Conservation (phyloP, 306 rosid species). For the Cicer chorassanicum region DNA sequence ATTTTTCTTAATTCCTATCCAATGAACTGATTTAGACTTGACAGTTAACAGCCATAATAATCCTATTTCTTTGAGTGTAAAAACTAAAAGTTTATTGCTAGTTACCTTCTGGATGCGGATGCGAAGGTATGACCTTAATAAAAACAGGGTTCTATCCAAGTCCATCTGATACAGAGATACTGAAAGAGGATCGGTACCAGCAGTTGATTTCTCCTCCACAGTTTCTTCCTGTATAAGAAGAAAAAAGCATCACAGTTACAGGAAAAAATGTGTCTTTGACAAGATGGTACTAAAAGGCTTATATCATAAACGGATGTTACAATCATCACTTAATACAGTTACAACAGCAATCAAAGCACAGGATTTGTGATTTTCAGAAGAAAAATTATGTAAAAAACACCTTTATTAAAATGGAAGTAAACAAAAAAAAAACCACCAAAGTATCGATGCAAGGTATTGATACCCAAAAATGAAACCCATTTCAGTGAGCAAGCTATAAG, state of each 20-base stretch:
- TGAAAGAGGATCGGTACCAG: constrained; percentile 67
- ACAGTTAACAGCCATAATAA: constrained; percentile 11
- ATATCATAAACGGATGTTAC: no score
- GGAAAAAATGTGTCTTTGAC: neutral
- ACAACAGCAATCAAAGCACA: constrained; percentile 2
- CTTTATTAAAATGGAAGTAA: no score
- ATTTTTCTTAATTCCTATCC: neutral
- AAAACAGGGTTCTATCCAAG: constrained; percentile 83
- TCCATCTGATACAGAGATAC: constrained; percentile 96
- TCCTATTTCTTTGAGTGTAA: neutral
- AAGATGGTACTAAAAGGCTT: neutral
- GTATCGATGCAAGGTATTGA: no score
- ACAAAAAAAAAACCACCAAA: no score
- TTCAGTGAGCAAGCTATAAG: no score
- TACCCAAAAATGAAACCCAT: no score
- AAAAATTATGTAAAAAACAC: no score
- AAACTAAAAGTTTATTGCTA: constrained; percentile 18
- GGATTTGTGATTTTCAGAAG: neutral
- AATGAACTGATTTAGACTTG: constrained; percentile 2
- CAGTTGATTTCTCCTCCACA: constrained; percentile 64
- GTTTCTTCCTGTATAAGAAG: constrained; percentile 73
- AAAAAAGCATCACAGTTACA: constrained; percentile 5
- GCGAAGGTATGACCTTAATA: constrained; percentile 83
- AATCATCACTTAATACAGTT: neutral
- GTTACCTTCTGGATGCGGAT: constrained; percentile 87